Percentiles rank a stretch among this genome's conserved stretches.
Conservation (phyloP, 805 yeast genomes). For the Nakazawaea pomicola region DNA sequence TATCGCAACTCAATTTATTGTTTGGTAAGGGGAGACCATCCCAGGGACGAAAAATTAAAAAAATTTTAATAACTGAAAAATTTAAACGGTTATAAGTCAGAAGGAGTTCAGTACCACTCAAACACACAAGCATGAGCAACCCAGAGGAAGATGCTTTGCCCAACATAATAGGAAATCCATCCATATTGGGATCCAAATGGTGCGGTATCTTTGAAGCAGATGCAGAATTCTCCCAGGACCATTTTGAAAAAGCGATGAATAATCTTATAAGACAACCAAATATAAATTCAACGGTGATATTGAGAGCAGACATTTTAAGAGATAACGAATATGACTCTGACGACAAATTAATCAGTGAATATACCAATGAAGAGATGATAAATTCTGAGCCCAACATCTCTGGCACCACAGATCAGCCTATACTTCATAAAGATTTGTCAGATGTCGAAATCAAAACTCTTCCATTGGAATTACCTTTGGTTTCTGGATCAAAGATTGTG, state of each 20-base stretch:
- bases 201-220: constrained; percentile 46
- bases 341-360: constrained; percentile 19
- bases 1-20: too few species aligned
- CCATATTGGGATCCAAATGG: constrained; percentile 59
- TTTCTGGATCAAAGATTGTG: constrained; percentile 50
- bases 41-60: too few species aligned
- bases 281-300: constrained; percentile 84
- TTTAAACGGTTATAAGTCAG: neutral
- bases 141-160: constrained; percentile 24
- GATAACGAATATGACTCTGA: constrained; percentile 40
- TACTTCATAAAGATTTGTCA: constrained; percentile 25
- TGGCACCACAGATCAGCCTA: constrained; percentile 16
- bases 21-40: too few species aligned
- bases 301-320: constrained; percentile 77
- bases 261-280: constrained; percentile 80
- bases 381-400: constrained; percentile 30
- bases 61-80: too few species aligned
- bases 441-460: constrained; percentile 36
- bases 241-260: constrained; percentile 72
- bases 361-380: constrained; percentile 20
- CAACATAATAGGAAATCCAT: constrained; percentile 32
- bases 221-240: constrained; percentile 45
- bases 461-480: constrained; percentile 24
- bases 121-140: too few species aligned
- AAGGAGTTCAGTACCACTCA: neutral